Evolutionary conservation across 257 asterid species (phyloP), one percentile per base, ranked within the genome.

Genomic region (Jacaranda mimosifolia): DNA sequence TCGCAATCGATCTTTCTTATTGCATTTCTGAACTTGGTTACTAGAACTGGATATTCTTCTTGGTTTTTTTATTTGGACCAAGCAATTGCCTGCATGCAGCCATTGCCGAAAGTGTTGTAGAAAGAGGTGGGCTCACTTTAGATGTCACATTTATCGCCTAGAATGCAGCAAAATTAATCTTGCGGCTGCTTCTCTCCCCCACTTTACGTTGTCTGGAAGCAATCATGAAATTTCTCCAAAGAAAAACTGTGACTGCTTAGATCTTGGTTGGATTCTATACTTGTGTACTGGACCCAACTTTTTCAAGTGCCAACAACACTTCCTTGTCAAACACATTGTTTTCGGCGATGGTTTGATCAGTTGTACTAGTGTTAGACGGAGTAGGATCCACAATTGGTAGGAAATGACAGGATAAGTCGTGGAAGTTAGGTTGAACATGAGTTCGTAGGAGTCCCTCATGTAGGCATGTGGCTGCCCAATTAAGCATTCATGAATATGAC

Each of bases 381-480:
- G 52, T 6, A 0, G 15, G 14, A 10, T 64, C 70, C 6, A 10
- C 13, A 4, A n/a, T n/a, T n/a, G 59, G 59, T 5, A 60, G 59
- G 14, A 45, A 68, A 48, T 6, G 73, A 26, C 5, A 19, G 12
- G 19, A 7, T 10, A 65, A 19, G 17, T 65, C 71, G n/a, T n/a
- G n/a, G 36, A 65, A 68, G 43, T 21, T 19, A 4, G 60, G 59
- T 12, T 10, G 9, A 9, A 48, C 6, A n/a, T n/a, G n/a, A 18
- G 14, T 40, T 9, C 6, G 3, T 4, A 1, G 12, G 0, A n/a
- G n/a, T n/a, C 3, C 70, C 19, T 9, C 15, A 5, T 12, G n/a
- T n/a, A n/a, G 70, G 73, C 73, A 68, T 12, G 32, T 14, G 12
- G 40, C 73, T 18, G 60, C 58, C 73, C 73, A n/a, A n/a, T n/a